Base-by-base conservation (phyloP, 257 asterid species). In the Nicotiana obtusifolia region DNA sequence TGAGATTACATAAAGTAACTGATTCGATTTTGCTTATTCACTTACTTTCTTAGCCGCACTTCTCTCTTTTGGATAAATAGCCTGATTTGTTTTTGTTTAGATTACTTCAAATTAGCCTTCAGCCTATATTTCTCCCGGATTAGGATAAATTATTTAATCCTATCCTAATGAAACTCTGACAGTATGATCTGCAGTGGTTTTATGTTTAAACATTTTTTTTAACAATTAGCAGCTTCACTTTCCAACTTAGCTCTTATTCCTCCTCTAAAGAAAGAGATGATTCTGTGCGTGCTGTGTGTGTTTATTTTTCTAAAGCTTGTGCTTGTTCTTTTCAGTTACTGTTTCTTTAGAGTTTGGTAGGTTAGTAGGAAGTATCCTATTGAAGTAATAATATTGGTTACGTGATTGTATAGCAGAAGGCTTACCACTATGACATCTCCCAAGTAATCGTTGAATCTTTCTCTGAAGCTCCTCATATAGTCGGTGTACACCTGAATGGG, bases 401-500 rank as follows among this genome's bases (percentile, higher is more conserved):
- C 1, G 28, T 26, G 28, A 26, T 26, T 26, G 28, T 26, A 26
- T 0, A 26, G 28, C 0, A 26, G 28, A 26, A 26, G 1, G 0
- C 28, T 26, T 26, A 26, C 28, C 28, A 26, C 28, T 26, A 26
- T 26, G 28, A 26, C 28, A 26, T 26, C 28, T 26, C 28, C 28
- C 28, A 26, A 26, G 28, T 26, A 26, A 26, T 26, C 1, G 28
- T 1, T 26, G 28, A 26, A 26, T 26, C 28, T 26, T 26, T 26
- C 28, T 26, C 28, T 26, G 28, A 26, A 26, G 28, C 28, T 26
- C 28, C 28, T 26, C 28, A 26, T 26, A 26, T 83, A 92, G 87
- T 95, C 99, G 0, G 97, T 80, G 83, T 93, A 95, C 79, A 86
- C 97, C 88, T 95, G 98, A 87, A 95, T 89, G 5, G 98, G 99